These are phyloP conservation scores for Skeletonema grethae DNA, from an alignment of 108 stramenopile species.

Conservation along the genomic window DNA sequence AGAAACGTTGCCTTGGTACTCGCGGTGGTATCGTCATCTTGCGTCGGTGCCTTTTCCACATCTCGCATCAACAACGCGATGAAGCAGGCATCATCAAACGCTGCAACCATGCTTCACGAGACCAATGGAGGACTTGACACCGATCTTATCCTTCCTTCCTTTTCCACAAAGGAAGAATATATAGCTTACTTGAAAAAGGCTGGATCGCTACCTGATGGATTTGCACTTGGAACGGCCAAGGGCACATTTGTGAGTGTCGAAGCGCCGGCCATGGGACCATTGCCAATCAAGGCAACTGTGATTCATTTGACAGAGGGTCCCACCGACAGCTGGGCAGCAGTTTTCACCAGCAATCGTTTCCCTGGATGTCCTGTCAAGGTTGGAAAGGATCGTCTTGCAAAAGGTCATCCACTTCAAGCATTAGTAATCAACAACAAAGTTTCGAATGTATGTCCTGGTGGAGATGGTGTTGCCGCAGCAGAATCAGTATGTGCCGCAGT, in stretches of 20 bases:
- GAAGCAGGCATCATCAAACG: not conserved
- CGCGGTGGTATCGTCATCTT: conserved; percentile 5
- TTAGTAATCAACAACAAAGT: conserved; percentile 97
- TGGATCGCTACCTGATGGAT: conserved; percentile 71
- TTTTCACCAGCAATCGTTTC: conserved; percentile 88
- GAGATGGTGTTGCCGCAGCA: conserved; percentile 85
- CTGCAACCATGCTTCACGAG: not conserved
- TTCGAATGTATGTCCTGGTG: conserved; percentile 93
- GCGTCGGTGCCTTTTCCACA: conserved; percentile 5
- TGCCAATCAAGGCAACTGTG: conserved; percentile 80
- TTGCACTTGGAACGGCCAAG: conserved; percentile 78
- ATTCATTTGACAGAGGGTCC: conserved; percentile 86
- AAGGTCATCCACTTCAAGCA: conserved; percentile 82
- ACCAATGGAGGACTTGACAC: conserved; percentile 40
- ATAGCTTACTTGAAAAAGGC: conserved; percentile 62
- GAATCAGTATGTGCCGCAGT: conserved; percentile 89
- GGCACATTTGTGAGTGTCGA: conserved; percentile 82
- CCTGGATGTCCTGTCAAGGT: conserved; percentile 94
- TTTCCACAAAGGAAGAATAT: conserved; percentile 67
- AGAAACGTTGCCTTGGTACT: not conserved
- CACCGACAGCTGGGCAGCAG: conserved; percentile 87
- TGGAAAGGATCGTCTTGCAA: conserved; percentile 76
- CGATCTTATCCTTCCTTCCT: conserved; percentile 62
- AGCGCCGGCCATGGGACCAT: conserved; percentile 76
- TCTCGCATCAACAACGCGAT: conserved; percentile 4